Base-by-base conservation (phyloP, 768 basidiomycete genomes). In the Boletus sensibilis region DNA sequence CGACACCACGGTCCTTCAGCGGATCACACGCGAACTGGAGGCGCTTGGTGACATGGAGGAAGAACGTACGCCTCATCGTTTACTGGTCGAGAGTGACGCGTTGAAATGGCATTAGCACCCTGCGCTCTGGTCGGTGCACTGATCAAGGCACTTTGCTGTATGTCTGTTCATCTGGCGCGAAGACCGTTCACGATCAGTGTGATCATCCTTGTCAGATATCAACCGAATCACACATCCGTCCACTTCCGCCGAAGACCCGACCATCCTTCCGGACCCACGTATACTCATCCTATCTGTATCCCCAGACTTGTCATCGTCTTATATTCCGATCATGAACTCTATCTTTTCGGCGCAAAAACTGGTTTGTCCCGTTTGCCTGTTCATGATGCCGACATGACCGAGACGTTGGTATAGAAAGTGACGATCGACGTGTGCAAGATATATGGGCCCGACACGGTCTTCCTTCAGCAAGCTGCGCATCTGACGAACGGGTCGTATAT, bases 311-410 rank as follows among this genome's bases (percentile, higher is more conserved):
- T 88, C 91, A 10, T 81, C 87, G 9, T 92, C 94, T 11, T 99
- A 99, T 73, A 96, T 98, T 47, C 92, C 96, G 25, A 87, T 98
- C 69, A 99, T 99, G 97, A 98, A 98, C 70, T 88, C 94, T 52
- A 98, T 98, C 47, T 99, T 99, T 74, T 94, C 95, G 18, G 97
- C 97, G 5, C 97, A 99, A 73, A 99, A 99, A 76, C 79, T 94
- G 62, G 96, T 92, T 60, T 63, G 87, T 72, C 49, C 20, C 7
- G 6, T 21, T 53, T 40, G 29, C 50, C 23, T 34, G 52, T 44
- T 40, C 38, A 12, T 21, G 31, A 33, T 20, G 16, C 5, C 20
- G 35, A 50, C 16, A 2, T 55, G 52, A 82, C 83, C 38, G 45
- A 57, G 6, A 41, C 7, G 6, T 52, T 45, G 43, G 41, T 42